A percentile compares a stretch with the other conserved stretches of the same genome.
phyloP scores from a whole-genome alignment of 1,284 basidiomycete species.

The Athelia psychrophila region DNA sequence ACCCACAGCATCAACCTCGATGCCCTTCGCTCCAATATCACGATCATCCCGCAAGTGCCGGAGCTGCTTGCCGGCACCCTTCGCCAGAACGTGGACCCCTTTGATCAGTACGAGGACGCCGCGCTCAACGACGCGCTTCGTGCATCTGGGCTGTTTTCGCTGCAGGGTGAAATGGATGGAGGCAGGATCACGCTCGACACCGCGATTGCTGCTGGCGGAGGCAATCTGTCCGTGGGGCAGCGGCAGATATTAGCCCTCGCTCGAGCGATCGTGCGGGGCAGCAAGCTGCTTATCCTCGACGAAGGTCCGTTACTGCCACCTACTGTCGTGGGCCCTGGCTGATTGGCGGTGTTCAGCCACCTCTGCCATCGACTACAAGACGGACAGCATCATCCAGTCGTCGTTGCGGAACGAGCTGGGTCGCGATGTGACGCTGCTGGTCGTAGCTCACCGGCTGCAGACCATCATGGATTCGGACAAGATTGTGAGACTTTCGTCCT shows the following conservation, averaged over 20 bases:
- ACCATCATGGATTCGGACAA: slow-evolving; percentile 30
- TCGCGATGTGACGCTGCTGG: slow-evolving; percentile 24
- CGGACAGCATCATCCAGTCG: slow-evolving; percentile 23
- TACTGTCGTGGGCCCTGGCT: background rate
- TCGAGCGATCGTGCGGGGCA: slow-evolving; percentile 26
- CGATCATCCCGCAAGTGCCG: slow-evolving; percentile 60
- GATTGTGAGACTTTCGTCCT: slow-evolving; percentile 14
- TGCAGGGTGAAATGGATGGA: slow-evolving; percentile 31
- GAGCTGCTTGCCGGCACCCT: slow-evolving; percentile 45
- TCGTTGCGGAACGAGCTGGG: slow-evolving; percentile 23
- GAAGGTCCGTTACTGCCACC: slow-evolving; percentile 23
- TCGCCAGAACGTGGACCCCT: slow-evolving; percentile 51
- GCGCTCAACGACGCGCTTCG: slow-evolving; percentile 36
- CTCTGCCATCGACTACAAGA: slow-evolving; percentile 18
- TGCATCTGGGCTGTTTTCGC: slow-evolving; percentile 32
- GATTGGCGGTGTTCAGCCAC: slow-evolving; percentile 21
- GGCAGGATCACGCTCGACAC: slow-evolving; percentile 23
- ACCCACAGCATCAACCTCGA: slow-evolving; percentile 60
- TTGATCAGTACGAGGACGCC: slow-evolving; percentile 54
- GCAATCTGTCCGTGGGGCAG: slow-evolving; percentile 57
- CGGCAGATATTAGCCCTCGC: slow-evolving; percentile 50
- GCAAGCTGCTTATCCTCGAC: slow-evolving; percentile 28
- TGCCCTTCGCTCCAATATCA: slow-evolving; percentile 56
- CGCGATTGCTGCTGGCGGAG: slow-evolving; percentile 37
- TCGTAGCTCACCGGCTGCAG: slow-evolving; percentile 28